Evolutionary conservation across 2,329 filamentous ascomycete species (phyloP).

Genomic region (Botrytis fragariae): DNA sequence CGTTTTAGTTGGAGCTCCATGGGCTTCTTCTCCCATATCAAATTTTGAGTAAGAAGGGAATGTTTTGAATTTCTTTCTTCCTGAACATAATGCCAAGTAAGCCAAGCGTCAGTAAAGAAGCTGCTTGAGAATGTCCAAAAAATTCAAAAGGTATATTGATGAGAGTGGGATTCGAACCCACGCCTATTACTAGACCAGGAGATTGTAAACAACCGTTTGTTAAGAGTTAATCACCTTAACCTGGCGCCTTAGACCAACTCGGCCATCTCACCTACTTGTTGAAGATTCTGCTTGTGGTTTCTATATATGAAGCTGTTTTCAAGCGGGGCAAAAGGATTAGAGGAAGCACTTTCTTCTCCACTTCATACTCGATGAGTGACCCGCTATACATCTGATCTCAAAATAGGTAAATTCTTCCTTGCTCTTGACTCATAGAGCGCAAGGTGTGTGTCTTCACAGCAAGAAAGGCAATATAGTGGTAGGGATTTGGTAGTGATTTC

Average conservation of each 20-base stretch:
- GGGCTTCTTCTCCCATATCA: neutral
- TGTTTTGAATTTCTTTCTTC: neutral
- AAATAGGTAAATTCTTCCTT: neutral
- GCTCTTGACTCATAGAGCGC: neutral
- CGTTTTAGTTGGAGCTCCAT: neutral
- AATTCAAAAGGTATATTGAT: neutral
- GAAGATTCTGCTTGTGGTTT: accelerated
- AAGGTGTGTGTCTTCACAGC: neutral
- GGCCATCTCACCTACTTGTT: conserved; percentile 8
- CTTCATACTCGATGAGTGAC: neutral
- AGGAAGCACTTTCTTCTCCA: neutral
- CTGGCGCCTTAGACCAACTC: conserved; percentile 18
- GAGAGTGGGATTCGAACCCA: conserved; percentile 18
- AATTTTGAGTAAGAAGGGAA: neutral
- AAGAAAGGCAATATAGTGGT: neutral
- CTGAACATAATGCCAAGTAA: neutral
- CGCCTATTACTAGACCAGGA: conserved; percentile 17
- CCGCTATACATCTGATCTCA: neutral
- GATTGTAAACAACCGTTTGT: neutral
- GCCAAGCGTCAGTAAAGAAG: neutral
- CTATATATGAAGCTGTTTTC: neutral
- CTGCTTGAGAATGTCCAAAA: neutral
- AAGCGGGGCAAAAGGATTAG: neutral
- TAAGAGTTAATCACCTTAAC: conserved; percentile 5
- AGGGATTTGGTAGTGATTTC: neutral